Evolutionary conservation across 495 filamentous ascomycete genomes (phyloP).

Genomic region (Penicillium simplicissimum): DNA sequence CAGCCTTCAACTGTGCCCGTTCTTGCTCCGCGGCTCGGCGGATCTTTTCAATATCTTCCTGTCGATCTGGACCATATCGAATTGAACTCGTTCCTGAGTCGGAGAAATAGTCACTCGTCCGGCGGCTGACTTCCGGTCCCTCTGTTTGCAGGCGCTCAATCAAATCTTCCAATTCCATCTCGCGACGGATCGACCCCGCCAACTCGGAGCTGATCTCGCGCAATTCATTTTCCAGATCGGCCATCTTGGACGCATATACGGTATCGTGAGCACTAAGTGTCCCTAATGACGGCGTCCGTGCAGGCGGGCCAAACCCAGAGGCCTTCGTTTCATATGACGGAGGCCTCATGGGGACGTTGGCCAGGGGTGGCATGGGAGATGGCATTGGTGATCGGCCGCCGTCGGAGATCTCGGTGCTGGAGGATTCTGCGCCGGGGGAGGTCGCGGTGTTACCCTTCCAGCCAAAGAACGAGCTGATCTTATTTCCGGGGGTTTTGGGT

Average conservation of each 20-base stretch:
- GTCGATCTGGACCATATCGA: constrained; percentile 64
- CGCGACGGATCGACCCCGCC: constrained; percentile 86
- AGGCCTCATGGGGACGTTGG: constrained; percentile 42
- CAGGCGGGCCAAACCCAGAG: constrained; percentile 40
- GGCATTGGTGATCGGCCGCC: constrained; percentile 57
- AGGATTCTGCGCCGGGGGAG: constrained; percentile 59
- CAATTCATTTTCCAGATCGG: constrained; percentile 89
- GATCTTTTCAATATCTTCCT: constrained; percentile 82
- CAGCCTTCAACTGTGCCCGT: constrained; percentile 80
- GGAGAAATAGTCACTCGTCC: constrained; percentile 97
- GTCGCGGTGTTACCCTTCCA: constrained; percentile 55
- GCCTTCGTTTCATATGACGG: constrained; percentile 47
- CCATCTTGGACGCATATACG: constrained; percentile 53
- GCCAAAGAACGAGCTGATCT: constrained; percentile 69
- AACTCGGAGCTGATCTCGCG: constrained; percentile 90
- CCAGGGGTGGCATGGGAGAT: constrained; percentile 57
- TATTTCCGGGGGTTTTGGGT: constrained; percentile 62
- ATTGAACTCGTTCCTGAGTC: constrained; percentile 89
- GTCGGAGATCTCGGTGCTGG: constrained; percentile 66
- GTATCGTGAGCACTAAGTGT: constrained; percentile 44
- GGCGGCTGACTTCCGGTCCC: constrained; percentile 58
- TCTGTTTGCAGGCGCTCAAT: constrained; percentile 84
- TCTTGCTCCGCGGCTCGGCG: constrained; percentile 88
- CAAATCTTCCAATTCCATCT: constrained; percentile 95
- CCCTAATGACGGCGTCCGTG: constrained; percentile 38